Percentiles rank a stretch among this genome's conserved stretches.
Conservation (phyloP, 352 stramenopile species). For the Phytopythium chamaehyphon region DNA sequence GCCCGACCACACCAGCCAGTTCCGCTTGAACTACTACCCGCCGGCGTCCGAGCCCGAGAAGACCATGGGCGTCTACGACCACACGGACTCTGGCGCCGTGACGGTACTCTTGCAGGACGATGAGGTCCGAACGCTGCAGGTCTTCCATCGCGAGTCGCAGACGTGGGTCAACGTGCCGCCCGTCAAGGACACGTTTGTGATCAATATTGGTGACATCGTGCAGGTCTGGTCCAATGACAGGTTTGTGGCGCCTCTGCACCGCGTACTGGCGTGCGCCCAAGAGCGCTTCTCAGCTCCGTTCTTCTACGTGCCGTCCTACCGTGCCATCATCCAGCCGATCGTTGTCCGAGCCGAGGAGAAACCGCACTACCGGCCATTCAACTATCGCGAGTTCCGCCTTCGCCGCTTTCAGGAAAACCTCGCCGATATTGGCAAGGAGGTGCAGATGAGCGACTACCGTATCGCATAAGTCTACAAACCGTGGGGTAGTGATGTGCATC, state of each 20-base stretch:
- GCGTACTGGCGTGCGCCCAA: constrained; percentile 26
- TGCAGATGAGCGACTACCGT: constrained; percentile 83
- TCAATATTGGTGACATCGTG: constrained; percentile 62
- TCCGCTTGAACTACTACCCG: constrained; percentile 89
- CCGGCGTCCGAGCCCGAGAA: constrained; percentile 17
- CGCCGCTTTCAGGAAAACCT: neutral
- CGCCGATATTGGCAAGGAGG: constrained; percentile 59
- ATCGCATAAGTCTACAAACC: constrained; percentile 3
- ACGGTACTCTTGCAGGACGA: constrained; percentile 52
- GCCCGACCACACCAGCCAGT: constrained; percentile 1
- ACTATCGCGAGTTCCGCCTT: neutral
- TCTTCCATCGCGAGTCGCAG: constrained; percentile 31
- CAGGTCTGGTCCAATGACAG: constrained; percentile 49
- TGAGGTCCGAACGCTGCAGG: constrained; percentile 35
- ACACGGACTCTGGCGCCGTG: constrained; percentile 43
- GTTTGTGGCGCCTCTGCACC: constrained; percentile 41
- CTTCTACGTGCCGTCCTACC: constrained; percentile 68
- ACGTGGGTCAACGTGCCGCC: constrained; percentile 36
- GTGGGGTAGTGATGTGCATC: too few relatives aligned
- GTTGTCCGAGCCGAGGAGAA: constrained; percentile 5
- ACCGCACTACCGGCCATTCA: neutral
- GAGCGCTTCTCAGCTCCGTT: constrained; percentile 48
- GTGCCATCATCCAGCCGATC: constrained; percentile 45
- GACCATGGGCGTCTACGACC: constrained; percentile 33
- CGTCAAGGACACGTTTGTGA: constrained; percentile 34